A percentile compares a stretch with the other conserved stretches of the same genome.
Evolutionary conservation across 2,329 filamentous ascomycete genomes (phyloP).

Genomic region (Alternaria ethzedia): DNA sequence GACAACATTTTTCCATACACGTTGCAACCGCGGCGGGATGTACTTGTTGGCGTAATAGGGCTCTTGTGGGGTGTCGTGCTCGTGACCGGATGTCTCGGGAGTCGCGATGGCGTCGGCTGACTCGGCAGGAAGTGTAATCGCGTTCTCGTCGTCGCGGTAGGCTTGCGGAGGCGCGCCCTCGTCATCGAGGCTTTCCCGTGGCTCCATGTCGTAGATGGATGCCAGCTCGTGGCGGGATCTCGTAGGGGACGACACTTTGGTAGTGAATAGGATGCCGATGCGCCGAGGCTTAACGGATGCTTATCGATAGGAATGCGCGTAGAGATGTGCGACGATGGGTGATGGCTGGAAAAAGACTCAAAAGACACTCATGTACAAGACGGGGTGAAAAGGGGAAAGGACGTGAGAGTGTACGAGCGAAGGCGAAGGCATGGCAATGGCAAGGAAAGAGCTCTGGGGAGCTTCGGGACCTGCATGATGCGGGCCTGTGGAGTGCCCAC

Average conservation of each 20-base stretch:
- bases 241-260: constrained; percentile 36
- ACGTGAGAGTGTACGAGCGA: neutral
- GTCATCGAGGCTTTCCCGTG: constrained; percentile 27
- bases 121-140: constrained; percentile 31
- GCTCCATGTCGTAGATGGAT: constrained; percentile 34
- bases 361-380: neutral
- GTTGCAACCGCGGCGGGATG: constrained; percentile 62
- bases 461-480: constrained; percentile 25
- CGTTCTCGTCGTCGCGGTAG: constrained; percentile 40
- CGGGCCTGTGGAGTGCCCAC: constrained; percentile 10
- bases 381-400: neutral
- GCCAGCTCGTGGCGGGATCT: constrained; percentile 42
- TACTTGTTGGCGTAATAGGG: constrained; percentile 36
- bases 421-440: neutral
- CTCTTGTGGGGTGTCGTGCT: constrained; percentile 26
- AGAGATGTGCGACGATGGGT: neutral
- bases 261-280: constrained; percentile 13
- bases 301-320: constrained; percentile 24
- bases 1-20: constrained; percentile 45
- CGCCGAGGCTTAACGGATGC: constrained; percentile 11
- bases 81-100: constrained; percentile 45
- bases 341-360: neutral
- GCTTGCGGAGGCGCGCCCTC: constrained; percentile 36
- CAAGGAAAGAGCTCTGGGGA: constrained; percentile 11
- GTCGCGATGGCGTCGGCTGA: constrained; percentile 31